phyloP scores from a whole-genome alignment of 140 eudicot species.

The Erigeron philadelphicus region DNA sequence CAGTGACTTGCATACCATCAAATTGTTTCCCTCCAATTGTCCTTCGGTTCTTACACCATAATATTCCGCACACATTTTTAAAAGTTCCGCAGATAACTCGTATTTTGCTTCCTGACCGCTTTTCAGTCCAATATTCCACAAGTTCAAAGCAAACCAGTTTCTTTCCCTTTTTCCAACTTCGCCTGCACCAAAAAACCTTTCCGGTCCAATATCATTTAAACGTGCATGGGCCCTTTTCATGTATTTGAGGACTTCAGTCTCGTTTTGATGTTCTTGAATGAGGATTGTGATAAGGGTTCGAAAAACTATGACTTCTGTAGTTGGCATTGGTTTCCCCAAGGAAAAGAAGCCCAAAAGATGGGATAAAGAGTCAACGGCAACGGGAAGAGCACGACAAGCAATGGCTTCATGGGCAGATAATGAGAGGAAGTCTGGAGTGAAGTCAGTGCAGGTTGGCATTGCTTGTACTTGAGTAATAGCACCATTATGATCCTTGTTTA shows the following conservation, averaged over 20 bases:
- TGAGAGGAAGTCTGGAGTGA: conserved; percentile 80
- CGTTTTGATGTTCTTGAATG: conserved; percentile 46
- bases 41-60: conserved; percentile 56
- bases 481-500: conserved; percentile 57
- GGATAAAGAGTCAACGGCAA: conserved; percentile 70
- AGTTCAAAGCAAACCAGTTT: conserved; percentile 68
- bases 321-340: conserved; percentile 68
- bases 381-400: conserved; percentile 64
- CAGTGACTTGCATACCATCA: conserved; percentile 71
- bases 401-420: conserved; percentile 94
- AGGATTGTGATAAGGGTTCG: conserved; percentile 74
- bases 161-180: conserved; percentile 79
- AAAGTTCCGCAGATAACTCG: conserved; percentile 58
- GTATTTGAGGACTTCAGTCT: conserved; percentile 62
- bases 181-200: conserved; percentile 66
- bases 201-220: conserved; percentile 63
- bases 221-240: conserved; percentile 66
- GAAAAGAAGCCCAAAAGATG: conserved; percentile 67
- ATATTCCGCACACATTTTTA: conserved; percentile 63
- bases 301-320: conserved; percentile 63
- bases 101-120: conserved; percentile 60
- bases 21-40: conserved; percentile 44
- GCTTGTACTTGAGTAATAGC: conserved; percentile 81
- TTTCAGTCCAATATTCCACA: conserved; percentile 70
- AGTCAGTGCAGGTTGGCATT: conserved; percentile 74